Evolutionary conservation across 805 yeast species (phyloP), one percentile per base, ranked within the genome.

Genomic region (Pichia eremophila): DNA sequence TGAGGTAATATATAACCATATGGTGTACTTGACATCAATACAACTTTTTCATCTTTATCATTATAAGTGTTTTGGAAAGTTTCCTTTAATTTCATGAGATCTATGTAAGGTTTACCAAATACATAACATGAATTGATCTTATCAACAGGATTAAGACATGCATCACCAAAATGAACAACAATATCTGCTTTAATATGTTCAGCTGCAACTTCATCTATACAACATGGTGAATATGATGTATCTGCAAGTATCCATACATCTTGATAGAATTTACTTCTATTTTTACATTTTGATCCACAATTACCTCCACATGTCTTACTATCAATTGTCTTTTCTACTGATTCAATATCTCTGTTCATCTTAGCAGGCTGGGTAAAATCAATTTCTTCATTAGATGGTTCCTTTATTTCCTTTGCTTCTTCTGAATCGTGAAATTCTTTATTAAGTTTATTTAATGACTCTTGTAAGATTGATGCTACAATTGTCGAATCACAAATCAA

Each of bases 141-240:
- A 41, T 77, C 79, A 7, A 87, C 80, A 0, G 89, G 84, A 55
- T 84, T 89, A 59, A 93, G 65, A 64, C 99, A 93, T 0, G 98
- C 91, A 60, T 88, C 95, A 3, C 99, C 99, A 64, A 90, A 87
- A 65, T 93, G 99, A 2, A 90, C 79, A 29, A 93, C 87, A 5
- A 85, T 66, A 53, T 91, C 96, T 8, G 93, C 89, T 8, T 69
- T 61, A 15, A 91, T 95, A 63, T 93, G 99, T 59, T 85, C 90
- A 0, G 96, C 95, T 0, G 99, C 98, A 28, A 91, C 95, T 59
- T 90, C 97, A 63, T 93, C 99, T 11, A 91, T 83, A 66, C 99
- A 93, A 64, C 99, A 93, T 1, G 96, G 73, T 29, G 96, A 86
- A 59, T 93, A 93, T 0, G 97, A 88, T 0, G 99, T 91, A 60